Evolutionary conservation across 192 early-diverging fungal genomes (phyloP), one percentile per base, ranked within the genome.

Genomic region (Coemansia sp.): DNA sequence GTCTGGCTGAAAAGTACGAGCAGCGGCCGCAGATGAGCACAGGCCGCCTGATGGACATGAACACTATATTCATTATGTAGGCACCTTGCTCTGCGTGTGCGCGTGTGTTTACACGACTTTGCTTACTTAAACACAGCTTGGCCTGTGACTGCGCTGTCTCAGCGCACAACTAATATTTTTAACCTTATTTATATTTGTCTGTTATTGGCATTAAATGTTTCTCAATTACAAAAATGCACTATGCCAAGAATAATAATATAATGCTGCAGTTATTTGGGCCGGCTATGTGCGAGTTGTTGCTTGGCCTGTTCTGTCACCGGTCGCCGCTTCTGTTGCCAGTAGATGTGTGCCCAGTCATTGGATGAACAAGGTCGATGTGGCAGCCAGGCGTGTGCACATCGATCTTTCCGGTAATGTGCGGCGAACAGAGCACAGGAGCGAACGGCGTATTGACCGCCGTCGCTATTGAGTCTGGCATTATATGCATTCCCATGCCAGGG

Each of bases 21-120:
- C 92, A 95, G 73, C 84, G 90, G 65, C 93, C 93, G 10, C 93
- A 95, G 74, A 81, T 95, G 49, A 85, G 84, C 57, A 82, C 86
- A 12, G 87, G 87, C n/a, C 78, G 82, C 14, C 65, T 75, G 28
- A 84, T 89, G 78, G 83, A 90, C 70, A 83, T 88, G 83, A 69
- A 86, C 59, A 82, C 85, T n/a, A 25, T 73, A n/a, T 88, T 88
- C 65, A 81, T 84, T 53, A 87, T 88, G 87, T 88, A 85, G 62
- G 28, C 40, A n/a, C 1, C 2, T 0, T 6, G 31, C 7, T 8
- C 31, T 31, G 31, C 31, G 50, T 52, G 50, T 4, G 31, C 7
- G 31, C 6, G 31, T 31, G 31, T 31, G 7, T 31, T 31, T 8
- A 31, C 31, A 8, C 31, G 31, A 31, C 31, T 31, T 31, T 31